Evolutionary conservation across 768 basidiomycete genomes (phyloP).

Genomic region (Pleurotus tuoliensis): DNA sequence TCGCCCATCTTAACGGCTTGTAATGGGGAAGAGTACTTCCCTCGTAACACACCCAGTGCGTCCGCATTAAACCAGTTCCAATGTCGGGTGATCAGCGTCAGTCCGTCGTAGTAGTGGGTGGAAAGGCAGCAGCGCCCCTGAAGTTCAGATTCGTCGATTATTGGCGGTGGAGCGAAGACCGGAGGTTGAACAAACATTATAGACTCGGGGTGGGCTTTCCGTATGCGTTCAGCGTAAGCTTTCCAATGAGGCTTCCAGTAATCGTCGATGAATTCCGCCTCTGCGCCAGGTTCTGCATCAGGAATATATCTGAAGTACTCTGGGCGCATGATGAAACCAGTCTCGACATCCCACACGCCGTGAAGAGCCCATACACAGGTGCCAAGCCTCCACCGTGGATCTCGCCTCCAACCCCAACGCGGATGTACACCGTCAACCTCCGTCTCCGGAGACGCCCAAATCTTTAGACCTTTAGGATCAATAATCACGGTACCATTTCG

Average conservation of each 20-base stretch:
- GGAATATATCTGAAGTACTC: constrained; percentile 69
- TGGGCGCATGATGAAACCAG: constrained; percentile 61
- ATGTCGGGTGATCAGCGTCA: constrained; percentile 88
- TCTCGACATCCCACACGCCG: constrained; percentile 81
- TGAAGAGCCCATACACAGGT: constrained; percentile 85
- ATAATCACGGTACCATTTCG: constrained; percentile 72
- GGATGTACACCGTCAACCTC: constrained; percentile 52
- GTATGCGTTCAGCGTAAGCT: constrained; percentile 52
- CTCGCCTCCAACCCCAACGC: constrained; percentile 84
- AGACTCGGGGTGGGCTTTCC: constrained; percentile 68
- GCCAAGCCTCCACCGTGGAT: constrained; percentile 67
- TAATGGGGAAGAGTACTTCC: constrained; percentile 65
- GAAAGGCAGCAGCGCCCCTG: constrained; percentile 71
- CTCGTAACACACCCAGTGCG: constrained; percentile 86
- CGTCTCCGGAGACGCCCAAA: constrained; percentile 66
- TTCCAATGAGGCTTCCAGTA: constrained; percentile 78
- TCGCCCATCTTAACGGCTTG: constrained; percentile 84
- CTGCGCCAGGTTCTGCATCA: constrained; percentile 25
- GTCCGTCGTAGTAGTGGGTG: constrained; percentile 91
- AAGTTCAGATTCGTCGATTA: constrained; percentile 47
- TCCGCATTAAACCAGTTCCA: constrained; percentile 97
- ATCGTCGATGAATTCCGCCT: constrained; percentile 68
- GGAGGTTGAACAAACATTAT: constrained; percentile 92
- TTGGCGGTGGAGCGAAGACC: constrained; percentile 80
- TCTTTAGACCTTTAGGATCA: constrained; percentile 75